Conservation (phyloP, 2,329 filamentous ascomycete genomes). For the Monilinia aucupariae region DNA sequence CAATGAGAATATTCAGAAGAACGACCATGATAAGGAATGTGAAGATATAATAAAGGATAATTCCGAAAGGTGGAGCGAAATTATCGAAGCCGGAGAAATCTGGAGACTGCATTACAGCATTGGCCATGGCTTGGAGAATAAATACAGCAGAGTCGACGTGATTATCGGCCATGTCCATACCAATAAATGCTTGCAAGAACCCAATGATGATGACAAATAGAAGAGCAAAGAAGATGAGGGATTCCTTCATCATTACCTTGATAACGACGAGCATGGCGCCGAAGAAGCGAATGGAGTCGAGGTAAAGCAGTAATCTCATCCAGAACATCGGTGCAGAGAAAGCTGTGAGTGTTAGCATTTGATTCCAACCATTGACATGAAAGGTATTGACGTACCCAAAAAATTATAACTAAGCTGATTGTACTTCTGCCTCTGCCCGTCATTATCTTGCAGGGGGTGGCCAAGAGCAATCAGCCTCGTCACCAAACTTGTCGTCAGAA, state of each 20-base stretch:
- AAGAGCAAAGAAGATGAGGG: conserved; percentile 91
- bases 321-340: conserved; percentile 96
- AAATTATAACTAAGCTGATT: conserved; percentile 91
- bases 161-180: conserved; percentile 77
- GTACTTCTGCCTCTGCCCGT: conserved; percentile 53
- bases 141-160: conserved; percentile 63
- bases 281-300: conserved; percentile 93
- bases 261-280: conserved; percentile 96
- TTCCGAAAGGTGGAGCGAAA: conserved; percentile 87
- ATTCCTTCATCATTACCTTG: conserved; percentile 92
- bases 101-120: conserved; percentile 84
- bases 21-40: conserved; percentile 96
- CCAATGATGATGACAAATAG: conserved; percentile 76
- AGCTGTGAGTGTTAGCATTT: conserved; percentile 42
- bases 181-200: conserved; percentile 91
- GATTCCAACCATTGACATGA: not conserved
- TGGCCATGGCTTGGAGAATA: conserved; percentile 77
- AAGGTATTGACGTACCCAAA: conserved; percentile 40
- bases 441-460: conserved; percentile 43
- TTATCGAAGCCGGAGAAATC: conserved; percentile 85
- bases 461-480: conserved; percentile 73
- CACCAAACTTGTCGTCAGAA: conserved; percentile 73
- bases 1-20: conserved; percentile 91
- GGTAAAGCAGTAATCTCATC: conserved; percentile 83
- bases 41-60: conserved; percentile 95